These are phyloP conservation scores for Cercophora newfieldiana DNA, from an alignment of 495 filamentous ascomycete species.

Conservation along the genomic window DNA sequence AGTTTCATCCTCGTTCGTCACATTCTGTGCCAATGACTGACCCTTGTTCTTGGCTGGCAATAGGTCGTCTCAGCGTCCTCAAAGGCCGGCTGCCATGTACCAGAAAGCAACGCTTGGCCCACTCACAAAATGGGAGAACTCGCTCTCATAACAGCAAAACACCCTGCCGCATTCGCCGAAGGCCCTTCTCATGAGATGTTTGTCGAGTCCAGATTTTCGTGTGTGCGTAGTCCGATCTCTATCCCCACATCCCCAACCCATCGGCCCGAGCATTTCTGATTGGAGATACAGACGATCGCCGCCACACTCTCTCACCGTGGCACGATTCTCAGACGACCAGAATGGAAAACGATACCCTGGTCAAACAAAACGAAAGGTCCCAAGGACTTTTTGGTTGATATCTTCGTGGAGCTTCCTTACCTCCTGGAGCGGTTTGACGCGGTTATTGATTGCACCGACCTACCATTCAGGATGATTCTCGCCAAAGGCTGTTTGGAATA, in stretches of 20 bases:
- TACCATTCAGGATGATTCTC: neutral
- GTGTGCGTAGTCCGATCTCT: slow-evolving; percentile 2
- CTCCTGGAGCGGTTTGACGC: slow-evolving; percentile 1
- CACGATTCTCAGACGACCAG: neutral
- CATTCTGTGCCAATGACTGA: neutral
- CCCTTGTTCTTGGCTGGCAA: neutral
- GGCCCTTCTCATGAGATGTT: neutral
- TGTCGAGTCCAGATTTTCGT: neutral
- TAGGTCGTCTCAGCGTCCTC: neutral
- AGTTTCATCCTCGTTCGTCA: neutral
- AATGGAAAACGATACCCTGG: slow-evolving; percentile 16
- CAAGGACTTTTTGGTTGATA: slow-evolving; percentile 12
- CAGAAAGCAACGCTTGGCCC: neutral
- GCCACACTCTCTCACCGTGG: neutral
- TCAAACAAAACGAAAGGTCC: neutral
- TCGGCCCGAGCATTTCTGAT: neutral
- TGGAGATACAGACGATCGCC: neutral
- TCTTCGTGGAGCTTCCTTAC: slow-evolving; percentile 11
- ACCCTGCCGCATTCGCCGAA: neutral
- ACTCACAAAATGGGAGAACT: neutral
- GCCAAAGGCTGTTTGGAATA: neutral
- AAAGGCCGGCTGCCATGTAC: neutral
- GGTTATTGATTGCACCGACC: neutral
- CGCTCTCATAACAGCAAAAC: neutral
- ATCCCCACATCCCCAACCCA: too few relatives aligned